Base-by-base conservation (phyloP, 202 grass and related monocot species). In the Musa balbisiana region DNA sequence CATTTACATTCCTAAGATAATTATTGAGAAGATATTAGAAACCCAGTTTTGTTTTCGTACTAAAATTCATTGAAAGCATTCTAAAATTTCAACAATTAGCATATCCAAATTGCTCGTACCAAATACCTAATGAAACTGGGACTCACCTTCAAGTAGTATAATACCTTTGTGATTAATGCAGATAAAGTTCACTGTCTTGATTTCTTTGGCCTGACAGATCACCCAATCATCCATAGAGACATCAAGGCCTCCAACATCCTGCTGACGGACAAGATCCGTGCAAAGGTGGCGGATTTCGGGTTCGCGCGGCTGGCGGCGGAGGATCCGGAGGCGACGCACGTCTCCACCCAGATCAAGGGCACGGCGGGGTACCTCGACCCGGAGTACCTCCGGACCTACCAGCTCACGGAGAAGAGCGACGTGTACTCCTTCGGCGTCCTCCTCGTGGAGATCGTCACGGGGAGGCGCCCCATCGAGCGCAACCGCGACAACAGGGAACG, bases 341-440 rank as follows among this genome's bases (percentile, higher is more conserved):
- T 93, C 55, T 98, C 91, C 5, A 98, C 94, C 75, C 73, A 89
- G 64, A 91, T 98, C 64, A 98, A 98, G 80, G 94, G 94, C 33
- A 98, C 90, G n/a, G 88, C 85, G 3, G 94, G 94, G 17, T 98
- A 98, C 73, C 79, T 98, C 25, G 94, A 98, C 82, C 94, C 94
- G 13, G 88, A 89, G 21, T 98, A 98, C 83, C 56, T 98, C 54
- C 81, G 69, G 23, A 98, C 90, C 10, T 89, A 91, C 88, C 94
- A 98, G 53, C 86, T 98, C 74, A 93, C 94, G 19, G 88, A 93
- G 60, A 86, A 88, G 83, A 98, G 90, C 64, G 94, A 98, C 74
- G 94, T 98, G 55, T 98, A 93, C 83, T 93, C 94, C 55, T 98
- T 98, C 79, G 94, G 90, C 52, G 88, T 98, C 87, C 84, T 98